Conservation (phyloP, 495 filamentous ascomycete species). For the Penicillium steckii region DNA sequence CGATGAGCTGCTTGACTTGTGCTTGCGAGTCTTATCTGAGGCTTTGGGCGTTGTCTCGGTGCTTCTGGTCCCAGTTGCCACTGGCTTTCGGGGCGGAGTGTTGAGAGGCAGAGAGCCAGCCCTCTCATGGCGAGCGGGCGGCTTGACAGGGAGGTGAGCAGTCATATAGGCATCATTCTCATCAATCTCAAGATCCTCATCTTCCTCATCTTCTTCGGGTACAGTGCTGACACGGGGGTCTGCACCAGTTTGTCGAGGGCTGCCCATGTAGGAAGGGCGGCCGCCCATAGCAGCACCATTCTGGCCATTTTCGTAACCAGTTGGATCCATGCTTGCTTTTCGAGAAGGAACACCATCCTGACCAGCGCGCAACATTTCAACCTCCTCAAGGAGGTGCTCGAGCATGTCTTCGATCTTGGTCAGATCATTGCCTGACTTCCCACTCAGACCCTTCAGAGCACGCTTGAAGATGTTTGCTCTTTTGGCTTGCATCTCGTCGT, state of each 20-base stretch:
- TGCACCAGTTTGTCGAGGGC: slow-evolving; percentile 54
- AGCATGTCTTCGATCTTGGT: slow-evolving; percentile 94
- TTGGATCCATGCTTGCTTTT: slow-evolving; percentile 40
- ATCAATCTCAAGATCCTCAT: slow-evolving; percentile 59
- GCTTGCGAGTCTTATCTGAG: slow-evolving; percentile 75
- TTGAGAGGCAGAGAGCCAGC: slow-evolving; percentile 65
- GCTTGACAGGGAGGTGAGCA: slow-evolving; percentile 36
- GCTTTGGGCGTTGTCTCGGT: slow-evolving; percentile 74
- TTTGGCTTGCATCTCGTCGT: slow-evolving; percentile 75
- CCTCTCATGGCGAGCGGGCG: slow-evolving; percentile 42
- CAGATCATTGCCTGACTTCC: slow-evolving; percentile 84
- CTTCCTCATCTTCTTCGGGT: slow-evolving; percentile 72
- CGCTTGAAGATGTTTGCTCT: slow-evolving; percentile 87
- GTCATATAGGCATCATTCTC: slow-evolving; percentile 52
- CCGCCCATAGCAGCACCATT: slow-evolving; percentile 73
- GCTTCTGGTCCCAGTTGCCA: slow-evolving; percentile 57
- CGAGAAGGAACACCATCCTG: slow-evolving; percentile 36
- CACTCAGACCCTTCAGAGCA: slow-evolving; percentile 82
- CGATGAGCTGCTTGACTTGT: slow-evolving; percentile 85
- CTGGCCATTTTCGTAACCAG: slow-evolving; percentile 78
- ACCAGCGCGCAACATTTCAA: slow-evolving; percentile 77
- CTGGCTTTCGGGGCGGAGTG: slow-evolving; percentile 67
- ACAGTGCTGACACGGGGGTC: slow-evolving; percentile 87
- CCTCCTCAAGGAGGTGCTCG: slow-evolving; percentile 83
- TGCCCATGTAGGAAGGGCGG: slow-evolving; percentile 75